These are phyloP conservation scores for Polygonum maritimum DNA, from an alignment of 148 eudicot genomes.

Conservation along the genomic window DNA sequence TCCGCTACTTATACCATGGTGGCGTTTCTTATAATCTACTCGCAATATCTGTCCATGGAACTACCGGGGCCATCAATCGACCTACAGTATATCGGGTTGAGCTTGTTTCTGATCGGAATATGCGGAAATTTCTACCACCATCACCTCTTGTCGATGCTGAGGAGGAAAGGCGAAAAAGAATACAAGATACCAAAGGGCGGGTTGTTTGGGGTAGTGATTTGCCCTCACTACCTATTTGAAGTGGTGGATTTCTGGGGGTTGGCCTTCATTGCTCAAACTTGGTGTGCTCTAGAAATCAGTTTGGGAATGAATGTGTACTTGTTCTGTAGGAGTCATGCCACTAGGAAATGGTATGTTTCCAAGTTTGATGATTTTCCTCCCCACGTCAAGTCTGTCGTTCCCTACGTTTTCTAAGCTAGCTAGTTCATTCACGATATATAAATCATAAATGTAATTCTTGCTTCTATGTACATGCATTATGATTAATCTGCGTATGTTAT, in stretches of 20 bases:
- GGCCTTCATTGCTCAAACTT: conserved; percentile 45
- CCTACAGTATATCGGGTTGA: conserved; percentile 23
- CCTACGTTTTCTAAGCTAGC: conserved; percentile 31
- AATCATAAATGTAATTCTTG: too few relatives aligned
- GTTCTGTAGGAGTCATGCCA: conserved; percentile 50
- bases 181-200: conserved; percentile 56
- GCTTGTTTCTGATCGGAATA: conserved; percentile 29
- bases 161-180: conserved; percentile 30
- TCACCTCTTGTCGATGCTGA: conserved; percentile 22
- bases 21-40: conserved; percentile 24
- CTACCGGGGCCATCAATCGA: conserved; percentile 28
- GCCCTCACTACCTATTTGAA: conserved; percentile 58
- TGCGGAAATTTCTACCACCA: conserved; percentile 39
- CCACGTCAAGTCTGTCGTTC: conserved; percentile 43
- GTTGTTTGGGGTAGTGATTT: conserved; percentile 34
- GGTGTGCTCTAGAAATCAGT: conserved; percentile 23
- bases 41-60: conserved; percentile 21
- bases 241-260: conserved; percentile 39
- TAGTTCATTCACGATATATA: too few relatives aligned
- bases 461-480: too few relatives aligned
- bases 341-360: conserved; percentile 51
- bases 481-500: too few relatives aligned
- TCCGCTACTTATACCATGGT: background rate
- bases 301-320: conserved; percentile 28
- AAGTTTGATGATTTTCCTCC: conserved; percentile 55